Evolutionary conservation across 352 stramenopile species (phyloP).

Genomic region (Paralagenidium karlingii): DNA sequence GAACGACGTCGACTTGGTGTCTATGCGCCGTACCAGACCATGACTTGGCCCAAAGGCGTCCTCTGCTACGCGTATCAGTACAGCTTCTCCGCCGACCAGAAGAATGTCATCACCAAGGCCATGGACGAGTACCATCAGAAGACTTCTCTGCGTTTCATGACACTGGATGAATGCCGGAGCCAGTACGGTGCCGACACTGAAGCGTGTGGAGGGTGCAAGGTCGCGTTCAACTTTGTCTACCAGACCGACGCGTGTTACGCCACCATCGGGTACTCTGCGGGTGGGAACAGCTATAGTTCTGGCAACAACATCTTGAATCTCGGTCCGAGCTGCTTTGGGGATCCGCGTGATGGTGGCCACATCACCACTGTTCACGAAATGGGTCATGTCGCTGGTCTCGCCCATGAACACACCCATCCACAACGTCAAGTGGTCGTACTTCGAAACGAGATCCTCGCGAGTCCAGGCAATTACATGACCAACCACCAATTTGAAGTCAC

Average conservation of each 20-base stretch:
- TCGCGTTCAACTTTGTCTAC: slow-evolving; percentile 20
- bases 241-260: slow-evolving; percentile 15
- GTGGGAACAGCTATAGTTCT: no score
- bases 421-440: slow-evolving; percentile 25
- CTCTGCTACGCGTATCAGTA: slow-evolving; percentile 18
- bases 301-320: slow-evolving; percentile 22
- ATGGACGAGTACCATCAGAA: slow-evolving; percentile 24
- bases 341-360: slow-evolving; percentile 18
- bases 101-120: slow-evolving; percentile 15
- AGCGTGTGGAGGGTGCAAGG: slow-evolving; percentile 23
- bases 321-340: slow-evolving; percentile 21
- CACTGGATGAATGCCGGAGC: slow-evolving; percentile 12
- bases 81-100: slow-evolving; percentile 15
- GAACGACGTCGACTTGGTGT: slow-evolving; percentile 20
- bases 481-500: slow-evolving; percentile 10
- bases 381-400: slow-evolving; percentile 23
- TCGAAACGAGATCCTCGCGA: slow-evolving; percentile 21
- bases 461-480: slow-evolving; percentile 37
- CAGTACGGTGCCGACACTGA: slow-evolving; percentile 11
- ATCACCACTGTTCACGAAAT: slow-evolving; percentile 26
- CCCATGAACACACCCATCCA: slow-evolving; percentile 34
- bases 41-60: slow-evolving; percentile 24
- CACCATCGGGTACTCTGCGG: slow-evolving; percentile 24
- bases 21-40: no score
- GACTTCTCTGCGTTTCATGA: slow-evolving; percentile 20